Conservation (phyloP, 345 rosid species). For the Gossypium thurberi region DNA sequence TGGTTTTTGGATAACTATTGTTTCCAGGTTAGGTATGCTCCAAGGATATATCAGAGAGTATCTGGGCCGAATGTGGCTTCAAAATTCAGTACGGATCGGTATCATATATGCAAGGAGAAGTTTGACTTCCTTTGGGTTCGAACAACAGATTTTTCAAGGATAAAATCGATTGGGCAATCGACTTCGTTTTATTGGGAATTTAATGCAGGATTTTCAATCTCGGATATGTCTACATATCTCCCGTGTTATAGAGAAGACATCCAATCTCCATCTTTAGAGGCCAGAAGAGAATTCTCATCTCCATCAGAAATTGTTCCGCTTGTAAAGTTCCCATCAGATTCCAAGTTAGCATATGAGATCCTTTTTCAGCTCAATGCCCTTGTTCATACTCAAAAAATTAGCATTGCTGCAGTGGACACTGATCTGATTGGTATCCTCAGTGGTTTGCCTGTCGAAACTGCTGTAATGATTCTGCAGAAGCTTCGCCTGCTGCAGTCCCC, state of each 20-base stretch:
- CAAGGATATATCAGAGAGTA: conserved; percentile 53
- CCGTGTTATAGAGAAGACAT: conserved; percentile 47
- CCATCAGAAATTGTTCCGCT: conserved; percentile 57
- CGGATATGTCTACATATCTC: conserved; percentile 41
- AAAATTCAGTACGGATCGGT: conserved; percentile 52
- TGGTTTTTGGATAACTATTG: conserved; percentile 4
- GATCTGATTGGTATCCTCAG: conserved; percentile 43
- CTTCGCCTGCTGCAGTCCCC: conserved; percentile 53
- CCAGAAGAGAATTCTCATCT: conserved; percentile 39
- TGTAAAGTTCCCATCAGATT: conserved; percentile 31
- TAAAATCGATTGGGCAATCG: conserved; percentile 63
- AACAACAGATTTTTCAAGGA: conserved; percentile 60
- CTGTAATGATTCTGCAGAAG: conserved; percentile 52
- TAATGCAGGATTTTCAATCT: conserved; percentile 27
- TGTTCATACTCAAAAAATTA: conserved; percentile 70
- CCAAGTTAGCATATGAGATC: conserved; percentile 55
- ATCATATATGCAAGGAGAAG: conserved; percentile 73
- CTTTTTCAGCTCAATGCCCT: conserved; percentile 75
- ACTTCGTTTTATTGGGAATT: conserved; percentile 61
- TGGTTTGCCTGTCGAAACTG: conserved; percentile 37
- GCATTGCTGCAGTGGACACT: conserved; percentile 44
- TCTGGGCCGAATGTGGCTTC: conserved; percentile 55
- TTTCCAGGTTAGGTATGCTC: conserved; percentile 63
- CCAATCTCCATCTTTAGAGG: conserved; percentile 30
- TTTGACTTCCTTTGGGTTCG: conserved; percentile 82